Evolutionary conservation across 169 alveolate genomes (phyloP).

Genomic region (Eimeria zaria): DNA sequence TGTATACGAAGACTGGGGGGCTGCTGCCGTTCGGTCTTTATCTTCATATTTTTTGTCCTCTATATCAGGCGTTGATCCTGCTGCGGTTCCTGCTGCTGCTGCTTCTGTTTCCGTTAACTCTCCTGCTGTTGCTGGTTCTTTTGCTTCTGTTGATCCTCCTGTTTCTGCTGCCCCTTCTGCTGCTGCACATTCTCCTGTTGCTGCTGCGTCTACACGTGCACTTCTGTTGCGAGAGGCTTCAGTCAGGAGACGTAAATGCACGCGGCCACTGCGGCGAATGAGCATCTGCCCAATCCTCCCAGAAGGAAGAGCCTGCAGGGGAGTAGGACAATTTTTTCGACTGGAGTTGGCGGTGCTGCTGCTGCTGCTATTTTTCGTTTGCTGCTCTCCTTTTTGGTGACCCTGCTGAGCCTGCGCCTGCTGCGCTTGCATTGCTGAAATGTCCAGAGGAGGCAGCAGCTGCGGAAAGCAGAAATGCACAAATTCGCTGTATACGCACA

Average conservation of each 20-base stretch:
- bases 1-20: background rate
- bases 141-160: no score
- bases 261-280: slow-evolving; percentile 82
- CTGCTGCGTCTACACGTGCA: background rate
- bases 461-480: slow-evolving; percentile 68
- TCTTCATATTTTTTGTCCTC: background rate
- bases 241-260: slow-evolving; percentile 75
- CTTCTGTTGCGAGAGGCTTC: background rate
- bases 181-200: no score
- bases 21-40: background rate
- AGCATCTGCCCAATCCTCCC: slow-evolving; percentile 79
- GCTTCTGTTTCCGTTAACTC: background rate
- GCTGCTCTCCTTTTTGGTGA: background rate
- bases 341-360: background rate
- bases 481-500: slow-evolving; percentile 61
- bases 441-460: slow-evolving; percentile 76
- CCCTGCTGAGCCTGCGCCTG: background rate
- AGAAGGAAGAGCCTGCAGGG: slow-evolving; percentile 68
- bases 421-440: slow-evolving; percentile 75
- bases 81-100: background rate
- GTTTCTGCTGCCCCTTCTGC: no score
- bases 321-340: slow-evolving; percentile 8
- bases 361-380: background rate
- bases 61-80: background rate
- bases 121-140: no score